Evolutionary conservation across 2,329 filamentous ascomycete genomes (phyloP).

Genomic region (Pseudocercospora crystallina): DNA sequence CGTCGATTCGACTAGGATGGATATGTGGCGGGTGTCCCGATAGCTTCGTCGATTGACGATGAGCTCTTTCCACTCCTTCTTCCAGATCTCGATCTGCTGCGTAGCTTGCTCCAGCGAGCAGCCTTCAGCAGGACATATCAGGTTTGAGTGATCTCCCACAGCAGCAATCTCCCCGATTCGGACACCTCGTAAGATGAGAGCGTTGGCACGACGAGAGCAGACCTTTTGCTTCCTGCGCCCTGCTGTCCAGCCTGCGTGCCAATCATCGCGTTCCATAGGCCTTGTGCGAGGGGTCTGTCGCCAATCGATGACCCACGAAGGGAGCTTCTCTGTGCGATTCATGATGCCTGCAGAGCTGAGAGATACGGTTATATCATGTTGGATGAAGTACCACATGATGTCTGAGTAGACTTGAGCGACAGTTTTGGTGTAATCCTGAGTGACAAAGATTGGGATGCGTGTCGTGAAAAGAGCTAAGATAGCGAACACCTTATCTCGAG

Average conservation of each 20-base stretch:
- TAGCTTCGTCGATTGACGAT: background rate
- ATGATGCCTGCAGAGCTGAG: conserved; percentile 2
- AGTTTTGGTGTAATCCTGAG: conserved; percentile 1
- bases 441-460: background rate
- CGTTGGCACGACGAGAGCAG: background rate
- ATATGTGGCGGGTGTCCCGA: background rate
- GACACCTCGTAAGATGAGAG: background rate
- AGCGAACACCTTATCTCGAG: conserved; percentile 7
- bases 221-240: conserved; percentile 1
- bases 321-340: background rate
- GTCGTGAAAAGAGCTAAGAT: conserved; percentile 2
- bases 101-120: conserved; percentile 1
- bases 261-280: conserved; percentile 1
- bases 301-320: conserved; percentile 4
- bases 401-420: conserved; percentile 3
- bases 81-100: conserved; percentile 1
- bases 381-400: conserved; percentile 4
- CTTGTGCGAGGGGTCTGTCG: background rate
- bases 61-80: background rate
- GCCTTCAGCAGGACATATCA: background rate
- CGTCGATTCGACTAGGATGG: no score
- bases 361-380: background rate
- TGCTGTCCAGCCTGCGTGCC: conserved; percentile 2
- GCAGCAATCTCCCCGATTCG: conserved; percentile 1
- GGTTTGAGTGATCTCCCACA: background rate